phyloP scores from a whole-genome alignment of 2,329 filamentous ascomycete species.

The Colletotrichum eleusines region DNA sequence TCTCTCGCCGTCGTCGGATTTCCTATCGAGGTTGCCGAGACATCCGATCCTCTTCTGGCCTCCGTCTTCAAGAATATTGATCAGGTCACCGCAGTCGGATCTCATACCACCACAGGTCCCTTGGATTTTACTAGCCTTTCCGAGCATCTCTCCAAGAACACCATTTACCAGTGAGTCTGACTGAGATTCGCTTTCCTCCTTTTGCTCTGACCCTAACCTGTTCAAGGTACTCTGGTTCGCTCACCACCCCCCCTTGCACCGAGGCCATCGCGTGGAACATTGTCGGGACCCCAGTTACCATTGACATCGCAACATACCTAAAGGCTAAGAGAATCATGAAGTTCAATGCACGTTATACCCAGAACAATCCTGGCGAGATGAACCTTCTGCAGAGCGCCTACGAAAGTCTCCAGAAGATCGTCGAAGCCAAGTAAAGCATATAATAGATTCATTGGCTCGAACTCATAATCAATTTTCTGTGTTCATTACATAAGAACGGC shows the following conservation, averaged over 20 bases:
- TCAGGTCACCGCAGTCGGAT: constrained; percentile 55
- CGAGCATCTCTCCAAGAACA: constrained; percentile 51
- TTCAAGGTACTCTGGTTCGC: constrained; percentile 65
- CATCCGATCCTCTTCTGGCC: constrained; percentile 49
- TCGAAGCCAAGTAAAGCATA: constrained; percentile 16
- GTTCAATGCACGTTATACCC: constrained; percentile 68
- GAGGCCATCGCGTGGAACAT: constrained; percentile 68
- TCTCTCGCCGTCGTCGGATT: constrained; percentile 54
- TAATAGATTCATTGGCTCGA: constrained; percentile 28
- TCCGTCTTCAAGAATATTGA: constrained; percentile 54
- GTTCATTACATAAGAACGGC: not conserved
- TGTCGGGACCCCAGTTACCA: constrained; percentile 59
- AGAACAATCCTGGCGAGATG: constrained; percentile 59
- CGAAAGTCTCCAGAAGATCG: constrained; percentile 27
- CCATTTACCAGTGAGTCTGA: constrained; percentile 54
- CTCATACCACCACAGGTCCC: constrained; percentile 49
- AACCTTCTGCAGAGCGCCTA: constrained; percentile 55
- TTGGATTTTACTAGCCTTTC: constrained; percentile 59
- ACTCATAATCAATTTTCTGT: not conserved
- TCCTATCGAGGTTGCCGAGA: constrained; percentile 51
- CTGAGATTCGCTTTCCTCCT: too few species aligned
- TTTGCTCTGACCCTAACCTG: not conserved
- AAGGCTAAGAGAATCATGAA: constrained; percentile 65
- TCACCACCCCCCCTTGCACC: constrained; percentile 74
- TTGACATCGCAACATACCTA: constrained; percentile 64